Evolutionary conservation across 2,329 filamentous ascomycete genomes (phyloP).

Genomic region (Phyllosticta citribraziliensis): DNA sequence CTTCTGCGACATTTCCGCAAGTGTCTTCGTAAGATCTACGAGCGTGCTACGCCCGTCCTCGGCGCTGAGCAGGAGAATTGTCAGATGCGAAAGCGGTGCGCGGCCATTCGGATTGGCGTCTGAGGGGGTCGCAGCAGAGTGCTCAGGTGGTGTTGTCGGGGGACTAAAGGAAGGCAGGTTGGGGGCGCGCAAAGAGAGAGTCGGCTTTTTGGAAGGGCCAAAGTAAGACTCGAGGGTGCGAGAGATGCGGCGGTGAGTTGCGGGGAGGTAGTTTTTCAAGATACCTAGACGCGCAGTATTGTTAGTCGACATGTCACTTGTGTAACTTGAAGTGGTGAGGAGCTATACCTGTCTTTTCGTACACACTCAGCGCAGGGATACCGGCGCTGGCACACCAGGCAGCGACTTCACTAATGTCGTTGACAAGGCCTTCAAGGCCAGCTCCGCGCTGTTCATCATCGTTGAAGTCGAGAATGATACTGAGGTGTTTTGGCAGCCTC

Average conservation of each 20-base stretch:
- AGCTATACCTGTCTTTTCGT: constrained; percentile 73
- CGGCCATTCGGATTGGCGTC: constrained; percentile 14
- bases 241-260: constrained; percentile 68
- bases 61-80: constrained; percentile 70
- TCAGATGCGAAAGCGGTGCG: constrained; percentile 34
- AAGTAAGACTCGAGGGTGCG: constrained; percentile 82
- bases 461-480: constrained; percentile 70
- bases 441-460: constrained; percentile 53
- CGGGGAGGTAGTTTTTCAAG: constrained; percentile 80
- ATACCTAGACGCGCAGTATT: constrained; percentile 48
- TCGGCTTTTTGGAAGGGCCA: constrained; percentile 55
- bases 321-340: neutral
- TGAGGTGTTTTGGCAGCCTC: constrained; percentile 74
- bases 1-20: constrained; percentile 89
- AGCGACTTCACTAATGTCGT: constrained; percentile 82
- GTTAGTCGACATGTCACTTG: neutral
- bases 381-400: constrained; percentile 90
- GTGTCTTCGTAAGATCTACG: constrained; percentile 87
- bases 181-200: constrained; percentile 62
- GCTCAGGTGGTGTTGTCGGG: constrained; percentile 30
- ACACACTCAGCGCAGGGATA: constrained; percentile 79
- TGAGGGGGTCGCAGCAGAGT: constrained; percentile 29
- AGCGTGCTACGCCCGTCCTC: constrained; percentile 89
- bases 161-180: constrained; percentile 53
- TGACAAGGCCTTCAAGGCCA: constrained; percentile 72